phyloP scores from a whole-genome alignment of 1,284 basidiomycete species.

The Rhodotorula sp. region DNA sequence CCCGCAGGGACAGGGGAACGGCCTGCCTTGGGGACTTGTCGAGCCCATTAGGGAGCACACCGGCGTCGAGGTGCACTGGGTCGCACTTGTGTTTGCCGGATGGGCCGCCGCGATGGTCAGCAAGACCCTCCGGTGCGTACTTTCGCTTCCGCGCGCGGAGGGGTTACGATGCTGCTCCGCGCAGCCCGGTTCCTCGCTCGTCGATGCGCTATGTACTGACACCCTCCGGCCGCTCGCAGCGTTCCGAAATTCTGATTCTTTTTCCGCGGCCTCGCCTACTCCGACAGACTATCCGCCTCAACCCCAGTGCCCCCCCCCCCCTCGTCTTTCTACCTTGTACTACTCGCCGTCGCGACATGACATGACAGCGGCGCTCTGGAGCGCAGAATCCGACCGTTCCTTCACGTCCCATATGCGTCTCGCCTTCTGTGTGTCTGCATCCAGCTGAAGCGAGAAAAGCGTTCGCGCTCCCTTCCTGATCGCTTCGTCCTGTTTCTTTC shows the following conservation, averaged over 20 bases:
- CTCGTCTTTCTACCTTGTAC: background rate
- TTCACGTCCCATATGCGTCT: too few relatives aligned
- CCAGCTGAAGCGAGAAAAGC: too few relatives aligned
- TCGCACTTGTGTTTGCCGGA: conserved; percentile 68
- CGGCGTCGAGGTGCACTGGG: conserved; percentile 73
- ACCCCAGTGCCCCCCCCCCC: too few relatives aligned
- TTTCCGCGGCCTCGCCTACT: too few relatives aligned
- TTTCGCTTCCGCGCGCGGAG: background rate
- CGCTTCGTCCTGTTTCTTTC: too few relatives aligned
- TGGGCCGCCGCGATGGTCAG: conserved; percentile 96
- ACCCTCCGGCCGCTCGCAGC: background rate
- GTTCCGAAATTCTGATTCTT: conserved; percentile 21
- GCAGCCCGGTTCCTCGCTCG: too few relatives aligned
- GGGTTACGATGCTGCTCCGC: fast-evolving
- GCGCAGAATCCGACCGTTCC: too few relatives aligned
- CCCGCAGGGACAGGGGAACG: conserved; percentile 16
- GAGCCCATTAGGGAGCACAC: conserved; percentile 22
- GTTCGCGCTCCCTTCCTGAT: too few relatives aligned
- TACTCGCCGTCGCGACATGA: too few relatives aligned
- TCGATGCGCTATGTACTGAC: too few relatives aligned
- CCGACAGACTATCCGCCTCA: background rate
- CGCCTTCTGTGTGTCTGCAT: too few relatives aligned
- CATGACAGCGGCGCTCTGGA: too few relatives aligned
- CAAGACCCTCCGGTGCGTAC: conserved; percentile 67
- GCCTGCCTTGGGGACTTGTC: conserved; percentile 31